A percentile compares a stretch with the other conserved stretches of the same genome.
Conservation (phyloP, 2,329 filamentous ascomycete species). For the Alternaria arbusti region DNA sequence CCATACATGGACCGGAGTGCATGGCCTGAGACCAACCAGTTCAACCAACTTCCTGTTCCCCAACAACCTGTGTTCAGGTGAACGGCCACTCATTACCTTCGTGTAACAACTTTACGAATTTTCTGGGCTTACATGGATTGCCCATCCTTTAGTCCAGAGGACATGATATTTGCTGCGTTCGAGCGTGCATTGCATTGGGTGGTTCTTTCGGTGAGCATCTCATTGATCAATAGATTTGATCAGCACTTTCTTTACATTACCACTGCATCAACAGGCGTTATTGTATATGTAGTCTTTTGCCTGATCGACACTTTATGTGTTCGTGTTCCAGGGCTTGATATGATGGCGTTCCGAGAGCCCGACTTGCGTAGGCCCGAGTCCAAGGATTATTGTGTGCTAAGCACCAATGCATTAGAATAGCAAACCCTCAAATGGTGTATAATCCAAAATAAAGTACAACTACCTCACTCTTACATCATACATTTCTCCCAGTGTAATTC, state of each 20-base stretch:
- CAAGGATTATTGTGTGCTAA: background rate
- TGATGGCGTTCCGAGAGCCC: constrained; percentile 1
- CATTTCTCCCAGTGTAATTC: fast-evolving
- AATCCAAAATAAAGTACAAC: background rate
- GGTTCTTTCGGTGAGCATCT: constrained; percentile 23
- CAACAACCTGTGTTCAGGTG: constrained; percentile 47
- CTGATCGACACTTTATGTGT: background rate
- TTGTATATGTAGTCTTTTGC: constrained; percentile 4
- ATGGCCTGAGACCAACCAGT: constrained; percentile 48
- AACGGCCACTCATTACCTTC: constrained; percentile 13
- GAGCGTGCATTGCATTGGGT: constrained; percentile 47
- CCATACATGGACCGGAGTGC: constrained; percentile 52
- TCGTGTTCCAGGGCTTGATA: background rate
- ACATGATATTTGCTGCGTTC: constrained; percentile 39
- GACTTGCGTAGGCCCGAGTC: background rate
- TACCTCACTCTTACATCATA: background rate
- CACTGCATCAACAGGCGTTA: constrained; percentile 32
- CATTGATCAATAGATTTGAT: constrained; percentile 19
- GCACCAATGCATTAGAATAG: background rate
- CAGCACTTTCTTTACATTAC: constrained; percentile 15
- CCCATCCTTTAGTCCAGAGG: constrained; percentile 6
- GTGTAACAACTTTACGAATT: constrained; percentile 12
- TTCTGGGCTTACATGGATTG: background rate
- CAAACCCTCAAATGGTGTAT: background rate
- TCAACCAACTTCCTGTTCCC: constrained; percentile 47